Evolutionary conservation across 768 basidiomycete species (phyloP), one percentile per base, ranked within the genome.

Genomic region (Dioszegia crocea): DNA sequence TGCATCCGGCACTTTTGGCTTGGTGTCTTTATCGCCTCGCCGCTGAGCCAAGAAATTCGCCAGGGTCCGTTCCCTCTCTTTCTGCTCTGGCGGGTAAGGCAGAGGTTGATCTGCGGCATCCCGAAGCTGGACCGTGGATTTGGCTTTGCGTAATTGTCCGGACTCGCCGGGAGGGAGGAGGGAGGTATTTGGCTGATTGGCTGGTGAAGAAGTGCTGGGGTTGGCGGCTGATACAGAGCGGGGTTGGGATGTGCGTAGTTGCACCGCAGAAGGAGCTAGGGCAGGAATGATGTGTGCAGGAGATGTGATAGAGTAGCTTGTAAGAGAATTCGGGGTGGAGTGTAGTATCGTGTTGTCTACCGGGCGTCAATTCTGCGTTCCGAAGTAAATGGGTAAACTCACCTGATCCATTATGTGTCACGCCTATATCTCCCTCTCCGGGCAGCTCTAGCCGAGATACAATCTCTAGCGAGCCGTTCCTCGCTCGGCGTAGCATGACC

Each of bases 41-140:
- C 58, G 27, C 2, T 56, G 56, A 31, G 66, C 69, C 14, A 74
- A 38, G 33, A 69, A 67, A 45, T 65, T 71, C 2, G 67, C 63
- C 36, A 74, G 62, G 4, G 67, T 60, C 36, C 57, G 58, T 24
- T 70, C 66, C 29, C 56, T 57, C 12, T 16, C 38, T n/a, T 52
- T 53, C 29, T 14, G 31, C 17, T 57, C 64, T 16, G 51, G n/a
- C 40, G 27, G 19, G 47, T 38, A 12, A 5, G 26, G 16, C 8
- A n/a, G 29, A 31, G 27, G 31, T 17, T 45, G 52, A 39, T 56
- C 53, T 6, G 33, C 49, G 5, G 38, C 27, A 40, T 51, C 48
- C 24, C 46, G 43, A 27, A 36, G 51, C 10, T 47, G 60, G 41
- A 40, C 31, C 24, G 39, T 12, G 1, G 51, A 53, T 12, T 21